Evolutionary conservation across 2,329 filamentous ascomycete species (phyloP).

Genomic region (Monilinia laxa): DNA sequence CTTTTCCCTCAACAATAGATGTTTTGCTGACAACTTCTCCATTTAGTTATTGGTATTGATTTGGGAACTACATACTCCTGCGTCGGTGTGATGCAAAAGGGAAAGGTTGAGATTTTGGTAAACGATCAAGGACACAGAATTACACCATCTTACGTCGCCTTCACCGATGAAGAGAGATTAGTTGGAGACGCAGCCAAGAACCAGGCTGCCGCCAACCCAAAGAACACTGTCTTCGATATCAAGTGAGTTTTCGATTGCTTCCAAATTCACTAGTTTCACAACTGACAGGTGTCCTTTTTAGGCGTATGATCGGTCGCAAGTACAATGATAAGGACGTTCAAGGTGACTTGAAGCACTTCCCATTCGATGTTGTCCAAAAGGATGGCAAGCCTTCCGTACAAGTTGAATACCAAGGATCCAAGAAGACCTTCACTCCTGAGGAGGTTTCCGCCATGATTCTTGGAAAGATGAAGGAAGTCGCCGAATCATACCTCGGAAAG

Average conservation of each 20-base stretch:
- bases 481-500: slow-evolving; percentile 76
- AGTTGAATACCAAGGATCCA: slow-evolving; percentile 56
- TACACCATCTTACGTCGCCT: slow-evolving; percentile 91
- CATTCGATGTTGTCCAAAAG: slow-evolving; percentile 90
- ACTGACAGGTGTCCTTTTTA: slow-evolving; percentile 45
- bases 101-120: slow-evolving; percentile 91
- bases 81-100: slow-evolving; percentile 93
- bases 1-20: neutral
- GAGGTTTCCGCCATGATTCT: slow-evolving; percentile 80
- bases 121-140: slow-evolving; percentile 98
- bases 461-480: slow-evolving; percentile 81
- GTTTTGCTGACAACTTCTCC: slow-evolving; percentile 26
- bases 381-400: slow-evolving; percentile 85
- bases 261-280: slow-evolving; percentile 23
- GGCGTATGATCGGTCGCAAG: slow-evolving; percentile 83
- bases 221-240: slow-evolving; percentile 27
- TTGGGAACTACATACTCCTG: slow-evolving; percentile 87
- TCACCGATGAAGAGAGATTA: slow-evolving; percentile 94
- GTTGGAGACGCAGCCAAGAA: slow-evolving; percentile 98
- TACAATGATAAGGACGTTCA: slow-evolving; percentile 83
- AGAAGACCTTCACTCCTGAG: slow-evolving; percentile 76
- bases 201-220: slow-evolving; percentile 56
- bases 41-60: slow-evolving; percentile 86
- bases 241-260: slow-evolving; percentile 61
- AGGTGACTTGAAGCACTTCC: slow-evolving; percentile 95